Base-by-base conservation (phyloP, 495 filamentous ascomycete species). In the Tetracladium setigerum region DNA sequence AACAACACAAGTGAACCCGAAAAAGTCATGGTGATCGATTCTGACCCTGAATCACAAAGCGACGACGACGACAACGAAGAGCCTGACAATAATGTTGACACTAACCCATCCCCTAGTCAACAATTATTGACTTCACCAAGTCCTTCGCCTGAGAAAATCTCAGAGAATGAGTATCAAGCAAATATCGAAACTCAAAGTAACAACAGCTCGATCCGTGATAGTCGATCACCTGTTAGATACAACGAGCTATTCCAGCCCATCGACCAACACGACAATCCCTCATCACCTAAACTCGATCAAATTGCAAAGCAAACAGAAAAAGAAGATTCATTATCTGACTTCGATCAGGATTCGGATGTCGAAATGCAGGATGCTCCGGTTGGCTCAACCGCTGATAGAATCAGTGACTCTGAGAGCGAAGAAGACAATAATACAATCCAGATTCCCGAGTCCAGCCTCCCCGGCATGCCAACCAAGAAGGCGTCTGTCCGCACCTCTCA, bases 201-300 rank as follows among this genome's bases (percentile, higher is more conserved):
- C 6, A 41, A 47, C 13, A 49, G 44, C 13, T 52, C 52, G 18
- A 44, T 14, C 4, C 47, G 47, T 5, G 52, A 54, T 14, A 58
- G 52, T 34, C 51, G 56, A 13, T 58, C 56, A 30, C 56, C 56
- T 33, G 38, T 55, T n/a, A 36, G 46, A n/a, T n/a, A n/a, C n/a
- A n/a, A n/a, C n/a, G n/a, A n/a, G n/a, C n/a, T n/a, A n/a, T n/a
- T n/a, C n/a, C n/a, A n/a, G n/a, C n/a, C n/a, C 18, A 52, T 55
- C 46, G 50, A 38, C 38, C 44, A 49, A 37, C 47, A 58, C 11
- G 12, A 22, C 13, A 17, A 34, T 30, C 22, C 18, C 11, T 4
- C 19, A 6, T 17, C 30, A 4, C 22, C 24, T 6, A 30, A 47
- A 12, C 39, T 4, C n/a, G 10, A 19, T 5, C 45, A 54, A 16